Evolutionary conservation across 257 asterid species (phyloP).

Genomic region (Voacanga thouarsii): DNA sequence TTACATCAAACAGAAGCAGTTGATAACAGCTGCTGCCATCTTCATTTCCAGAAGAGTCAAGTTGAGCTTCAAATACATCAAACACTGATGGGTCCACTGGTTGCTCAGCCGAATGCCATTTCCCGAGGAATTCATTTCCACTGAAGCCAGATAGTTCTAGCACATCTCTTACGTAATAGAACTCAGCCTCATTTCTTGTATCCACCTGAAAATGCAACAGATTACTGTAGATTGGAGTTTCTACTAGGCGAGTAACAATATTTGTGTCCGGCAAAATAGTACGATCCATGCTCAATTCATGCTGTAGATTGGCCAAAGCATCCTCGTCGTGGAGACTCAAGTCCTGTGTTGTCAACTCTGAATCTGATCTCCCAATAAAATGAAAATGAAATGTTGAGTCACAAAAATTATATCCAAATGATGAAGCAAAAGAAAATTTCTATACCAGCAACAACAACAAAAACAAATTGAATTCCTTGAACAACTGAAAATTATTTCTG

Average conservation of each 20-base stretch:
- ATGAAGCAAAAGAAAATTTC: background rate
- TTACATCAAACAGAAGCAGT: conserved; percentile 56
- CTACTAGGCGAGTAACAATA: conserved; percentile 10
- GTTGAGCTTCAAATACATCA: conserved; percentile 48
- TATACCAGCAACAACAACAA: background rate
- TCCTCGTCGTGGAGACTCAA: conserved; percentile 10
- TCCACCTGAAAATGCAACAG: conserved; percentile 34
- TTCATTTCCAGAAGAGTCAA: conserved; percentile 26
- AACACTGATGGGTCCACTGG: conserved; percentile 56
- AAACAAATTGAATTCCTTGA: background rate
- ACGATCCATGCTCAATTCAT: conserved; percentile 13
- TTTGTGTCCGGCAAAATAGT: conserved; percentile 10
- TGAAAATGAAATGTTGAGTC: background rate
- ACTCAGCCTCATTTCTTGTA: conserved; percentile 40
- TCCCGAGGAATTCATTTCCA: conserved; percentile 39
- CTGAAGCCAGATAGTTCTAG: conserved; percentile 67
- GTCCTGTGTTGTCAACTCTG: conserved; percentile 9
- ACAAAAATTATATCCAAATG: background rate
- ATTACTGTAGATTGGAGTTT: conserved; percentile 22
- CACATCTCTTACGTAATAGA: conserved; percentile 57
- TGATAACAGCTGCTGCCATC: conserved; percentile 39
- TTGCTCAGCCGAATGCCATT: conserved; percentile 55
- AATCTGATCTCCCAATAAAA: conserved; percentile 22
- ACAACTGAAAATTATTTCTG: background rate
- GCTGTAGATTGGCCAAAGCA: conserved; percentile 14